A percentile compares a stretch with the other conserved stretches of the same genome.
Conservation (phyloP, 2,329 filamentous ascomycete species). For the Thielaviopsis musarum region DNA sequence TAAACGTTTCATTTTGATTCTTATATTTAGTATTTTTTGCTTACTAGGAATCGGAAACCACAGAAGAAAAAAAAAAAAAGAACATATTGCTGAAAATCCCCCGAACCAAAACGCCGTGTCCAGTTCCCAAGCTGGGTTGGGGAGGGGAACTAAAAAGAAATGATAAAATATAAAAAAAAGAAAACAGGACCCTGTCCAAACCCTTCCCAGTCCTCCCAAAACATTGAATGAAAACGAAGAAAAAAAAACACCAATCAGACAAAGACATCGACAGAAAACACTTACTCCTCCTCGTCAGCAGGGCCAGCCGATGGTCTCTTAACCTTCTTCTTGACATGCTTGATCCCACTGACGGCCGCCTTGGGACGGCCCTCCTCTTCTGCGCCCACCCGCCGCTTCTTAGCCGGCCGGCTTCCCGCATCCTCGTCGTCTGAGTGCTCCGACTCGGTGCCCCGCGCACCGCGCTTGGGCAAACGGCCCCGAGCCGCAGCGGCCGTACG, state of each 20-base stretch:
- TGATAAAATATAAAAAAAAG: not conserved
- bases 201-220: not conserved
- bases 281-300: conserved; percentile 2
- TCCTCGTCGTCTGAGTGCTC: conserved; percentile 10
- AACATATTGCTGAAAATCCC: conserved; percentile 1
- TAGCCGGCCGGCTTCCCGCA: conserved; percentile 2
- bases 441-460: conserved; percentile 22
- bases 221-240: not conserved
- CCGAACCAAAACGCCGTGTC: not conserved
- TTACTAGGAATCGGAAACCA: not conserved
- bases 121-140: not conserved
- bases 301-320: conserved; percentile 3
- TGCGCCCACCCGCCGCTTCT: conserved; percentile 19
- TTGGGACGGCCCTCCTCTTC: conserved; percentile 14
- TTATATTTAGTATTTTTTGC: too few relatives aligned
- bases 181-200: not conserved
- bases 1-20: too few relatives aligned
- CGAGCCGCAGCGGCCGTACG: conserved; percentile 17
- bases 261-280: not conserved
- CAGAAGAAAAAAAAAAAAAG: not conserved
- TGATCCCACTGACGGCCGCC: conserved; percentile 4
- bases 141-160: not conserved
- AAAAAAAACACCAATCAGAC: not conserved
- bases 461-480: conserved; percentile 19
- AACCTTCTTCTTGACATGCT: conserved; percentile 8